phyloP scores from a whole-genome alignment of 352 stramenopile genomes.

The Aphanomyces euteiches region DNA sequence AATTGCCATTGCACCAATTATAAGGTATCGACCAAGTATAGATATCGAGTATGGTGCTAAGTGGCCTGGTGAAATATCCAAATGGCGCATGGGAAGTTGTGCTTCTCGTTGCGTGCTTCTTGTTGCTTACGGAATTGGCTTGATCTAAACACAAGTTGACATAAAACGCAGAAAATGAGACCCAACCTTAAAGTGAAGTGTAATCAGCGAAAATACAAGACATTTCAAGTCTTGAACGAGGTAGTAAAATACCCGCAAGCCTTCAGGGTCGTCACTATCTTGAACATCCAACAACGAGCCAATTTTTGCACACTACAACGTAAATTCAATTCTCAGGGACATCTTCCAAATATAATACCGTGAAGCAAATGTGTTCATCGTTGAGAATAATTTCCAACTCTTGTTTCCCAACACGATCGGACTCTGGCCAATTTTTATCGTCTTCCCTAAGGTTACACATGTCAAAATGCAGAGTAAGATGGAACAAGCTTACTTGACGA shows the following conservation, averaged over 20 bases:
- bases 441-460: conserved; percentile 56
- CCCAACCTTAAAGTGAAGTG: conserved; percentile 93
- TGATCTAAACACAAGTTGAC: conserved; percentile 63
- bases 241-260: conserved; percentile 94
- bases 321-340: background rate
- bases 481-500: conserved; percentile 74
- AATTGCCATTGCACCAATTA: too few relatives aligned
- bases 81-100: too few relatives aligned
- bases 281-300: conserved; percentile 93
- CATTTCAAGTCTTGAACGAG: conserved; percentile 97
- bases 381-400: conserved; percentile 95
- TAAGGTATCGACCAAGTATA: too few relatives aligned
- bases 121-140: conserved; percentile 83
- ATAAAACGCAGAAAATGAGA: background rate
- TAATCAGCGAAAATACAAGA: conserved; percentile 95
- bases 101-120: too few relatives aligned
- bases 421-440: conserved; percentile 95
- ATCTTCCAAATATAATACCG: conserved; percentile 40
- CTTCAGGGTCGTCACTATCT: conserved; percentile 94
- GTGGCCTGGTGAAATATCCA: too few relatives aligned
- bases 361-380: conserved; percentile 97
- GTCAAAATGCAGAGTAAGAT: background rate
- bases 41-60: too few relatives aligned
- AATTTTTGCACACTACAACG: conserved; percentile 91
- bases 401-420: conserved; percentile 89